phyloP scores from a whole-genome alignment of 306 rosid genomes.

The Cucurbita argyrosperma region DNA sequence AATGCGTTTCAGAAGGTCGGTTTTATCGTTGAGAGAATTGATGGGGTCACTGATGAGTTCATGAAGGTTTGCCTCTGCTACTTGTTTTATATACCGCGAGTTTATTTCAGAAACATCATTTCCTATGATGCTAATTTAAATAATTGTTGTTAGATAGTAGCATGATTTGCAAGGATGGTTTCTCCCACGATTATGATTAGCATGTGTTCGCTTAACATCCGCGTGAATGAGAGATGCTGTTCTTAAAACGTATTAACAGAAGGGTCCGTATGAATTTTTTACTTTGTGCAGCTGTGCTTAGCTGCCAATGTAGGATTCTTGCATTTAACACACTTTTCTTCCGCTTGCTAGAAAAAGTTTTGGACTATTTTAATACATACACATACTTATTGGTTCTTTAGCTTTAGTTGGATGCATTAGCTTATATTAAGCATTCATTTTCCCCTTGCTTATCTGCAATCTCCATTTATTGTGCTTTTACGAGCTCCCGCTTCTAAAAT shows the following conservation, averaged over 20 bases:
- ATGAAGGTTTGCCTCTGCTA: slow-evolving; percentile 52
- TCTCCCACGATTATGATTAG: background rate
- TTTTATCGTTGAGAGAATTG: slow-evolving; percentile 51
- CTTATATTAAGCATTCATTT: background rate
- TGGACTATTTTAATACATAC: background rate
- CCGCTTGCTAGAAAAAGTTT: background rate
- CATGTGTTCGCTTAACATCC: background rate
- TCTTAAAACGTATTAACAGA: background rate
- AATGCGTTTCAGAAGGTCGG: slow-evolving; percentile 50
- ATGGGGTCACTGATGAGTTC: slow-evolving; percentile 79
- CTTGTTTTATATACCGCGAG: background rate
- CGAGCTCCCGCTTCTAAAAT: background rate
- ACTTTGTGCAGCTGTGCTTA: background rate
- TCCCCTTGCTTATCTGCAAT: background rate
- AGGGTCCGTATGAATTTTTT: background rate
- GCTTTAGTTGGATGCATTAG: background rate
- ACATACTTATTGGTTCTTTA: background rate
- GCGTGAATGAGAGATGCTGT: background rate
- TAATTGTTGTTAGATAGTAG: background rate
- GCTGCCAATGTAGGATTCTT: background rate
- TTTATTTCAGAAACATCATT: background rate
- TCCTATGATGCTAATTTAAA: background rate
- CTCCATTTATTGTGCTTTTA: background rate
- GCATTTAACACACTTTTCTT: background rate
- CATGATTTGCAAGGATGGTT: background rate